Evolutionary conservation across 495 filamentous ascomycete species (phyloP).

Genomic region (Penicillium waksmanii): DNA sequence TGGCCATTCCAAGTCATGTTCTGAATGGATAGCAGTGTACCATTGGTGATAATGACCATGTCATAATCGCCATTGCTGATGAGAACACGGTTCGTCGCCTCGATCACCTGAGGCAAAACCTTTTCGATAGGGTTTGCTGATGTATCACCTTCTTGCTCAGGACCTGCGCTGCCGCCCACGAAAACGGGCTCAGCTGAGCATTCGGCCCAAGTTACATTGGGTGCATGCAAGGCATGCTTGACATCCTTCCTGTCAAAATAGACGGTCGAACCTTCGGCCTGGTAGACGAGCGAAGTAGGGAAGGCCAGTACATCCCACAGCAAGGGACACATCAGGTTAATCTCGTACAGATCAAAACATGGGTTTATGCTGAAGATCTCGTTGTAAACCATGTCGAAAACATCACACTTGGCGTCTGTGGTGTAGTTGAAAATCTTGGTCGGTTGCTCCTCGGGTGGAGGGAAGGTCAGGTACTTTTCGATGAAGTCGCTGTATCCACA

Average conservation of each 20-base stretch:
- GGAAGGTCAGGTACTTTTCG: slow-evolving; percentile 60
- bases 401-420: slow-evolving; percentile 47
- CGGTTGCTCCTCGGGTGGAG: slow-evolving; percentile 47
- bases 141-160: slow-evolving; percentile 41
- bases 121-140: slow-evolving; percentile 47
- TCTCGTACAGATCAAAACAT: slow-evolving; percentile 64
- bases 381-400: slow-evolving; percentile 52
- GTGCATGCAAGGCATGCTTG: slow-evolving; percentile 61
- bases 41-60: slow-evolving; percentile 63
- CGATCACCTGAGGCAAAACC: slow-evolving; percentile 65
- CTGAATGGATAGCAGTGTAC: slow-evolving; percentile 65
- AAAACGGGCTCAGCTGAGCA: slow-evolving; percentile 50
- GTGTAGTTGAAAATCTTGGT: slow-evolving; percentile 40
- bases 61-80: slow-evolving; percentile 64
- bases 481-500: slow-evolving; percentile 62
- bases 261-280: slow-evolving; percentile 44
- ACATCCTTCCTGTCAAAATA: slow-evolving; percentile 65
- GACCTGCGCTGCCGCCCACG: slow-evolving; percentile 41
- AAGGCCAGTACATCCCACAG: slow-evolving; percentile 54
- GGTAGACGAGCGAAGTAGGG: slow-evolving; percentile 44
- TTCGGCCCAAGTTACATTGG: slow-evolving; percentile 46
- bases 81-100: slow-evolving; percentile 61
- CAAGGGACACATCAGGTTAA: slow-evolving; percentile 49
- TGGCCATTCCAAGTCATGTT: slow-evolving; percentile 71
- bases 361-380: slow-evolving; percentile 57